These are phyloP conservation scores for Phytophthora sansomeana DNA, from an alignment of 352 stramenopile genomes.

Conservation along the genomic window DNA sequence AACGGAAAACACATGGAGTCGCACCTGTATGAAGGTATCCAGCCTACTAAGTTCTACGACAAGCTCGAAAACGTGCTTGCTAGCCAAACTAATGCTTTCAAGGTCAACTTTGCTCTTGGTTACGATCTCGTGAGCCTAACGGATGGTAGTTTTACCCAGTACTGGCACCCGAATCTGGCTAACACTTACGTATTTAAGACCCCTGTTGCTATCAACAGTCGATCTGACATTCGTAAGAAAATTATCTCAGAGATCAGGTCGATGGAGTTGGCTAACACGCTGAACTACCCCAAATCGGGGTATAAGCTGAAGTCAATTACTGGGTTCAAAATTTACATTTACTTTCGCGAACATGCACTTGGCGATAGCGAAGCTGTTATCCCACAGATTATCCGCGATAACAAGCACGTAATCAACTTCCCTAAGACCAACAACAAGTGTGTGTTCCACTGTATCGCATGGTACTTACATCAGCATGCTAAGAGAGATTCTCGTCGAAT, in stretches of 20 bases:
- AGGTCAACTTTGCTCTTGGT: constrained; percentile 27
- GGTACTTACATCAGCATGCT: too few species aligned
- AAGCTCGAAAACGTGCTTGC: constrained; percentile 18
- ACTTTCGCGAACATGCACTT: constrained; percentile 25
- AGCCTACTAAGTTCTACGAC: constrained; percentile 12
- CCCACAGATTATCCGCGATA: constrained; percentile 24
- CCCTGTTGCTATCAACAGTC: too few species aligned
- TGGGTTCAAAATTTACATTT: constrained; percentile 23
- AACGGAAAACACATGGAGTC: too few species aligned
- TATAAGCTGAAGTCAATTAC: too few species aligned
- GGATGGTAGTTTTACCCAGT: too few species aligned
- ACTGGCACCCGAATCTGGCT: too few species aligned
- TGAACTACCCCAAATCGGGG: constrained; percentile 14
- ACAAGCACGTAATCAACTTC: constrained; percentile 36
- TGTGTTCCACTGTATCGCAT: too few species aligned
- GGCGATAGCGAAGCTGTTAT: constrained; percentile 22
- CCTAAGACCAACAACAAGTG: constrained; percentile 30
- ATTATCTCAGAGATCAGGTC: constrained; percentile 12
- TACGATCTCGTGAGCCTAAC: constrained; percentile 22
- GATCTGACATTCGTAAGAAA: constrained; percentile 21
- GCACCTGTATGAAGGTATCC: constrained; percentile 10
- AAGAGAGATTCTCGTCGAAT: too few species aligned
- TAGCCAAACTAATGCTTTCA: constrained; percentile 20
- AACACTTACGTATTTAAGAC: too few species aligned
- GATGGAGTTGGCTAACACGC: constrained; percentile 12